Evolutionary conservation across 495 filamentous ascomycete species (phyloP).

Genomic region (Aspergillus bertholletiae): DNA sequence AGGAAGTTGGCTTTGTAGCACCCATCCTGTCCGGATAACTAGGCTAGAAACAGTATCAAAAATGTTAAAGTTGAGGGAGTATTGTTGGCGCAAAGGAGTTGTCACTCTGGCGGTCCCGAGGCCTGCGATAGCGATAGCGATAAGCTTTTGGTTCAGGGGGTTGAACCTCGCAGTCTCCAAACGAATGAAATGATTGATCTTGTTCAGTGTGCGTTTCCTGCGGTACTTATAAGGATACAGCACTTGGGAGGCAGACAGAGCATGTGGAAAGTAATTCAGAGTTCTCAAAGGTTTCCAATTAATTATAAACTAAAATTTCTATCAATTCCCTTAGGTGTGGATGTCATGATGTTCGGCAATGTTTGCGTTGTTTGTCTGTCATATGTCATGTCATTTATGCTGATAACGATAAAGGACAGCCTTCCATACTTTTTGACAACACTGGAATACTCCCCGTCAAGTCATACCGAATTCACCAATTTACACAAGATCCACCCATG

Average conservation of each 20-base stretch:
- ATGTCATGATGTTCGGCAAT: constrained; percentile 18
- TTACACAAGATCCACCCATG: constrained; percentile 23
- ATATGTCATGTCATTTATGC: background rate
- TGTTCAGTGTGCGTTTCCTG: background rate
- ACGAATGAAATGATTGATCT: no score
- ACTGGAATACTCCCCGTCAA: background rate
- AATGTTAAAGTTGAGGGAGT: no score
- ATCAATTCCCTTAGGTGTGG: no score
- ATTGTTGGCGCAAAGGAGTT: background rate
- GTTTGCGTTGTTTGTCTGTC: constrained; percentile 22
- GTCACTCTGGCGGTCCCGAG: background rate
- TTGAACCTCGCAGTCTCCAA: background rate
- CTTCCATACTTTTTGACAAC: no score
- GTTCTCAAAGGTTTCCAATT: background rate
- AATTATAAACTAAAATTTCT: no score
- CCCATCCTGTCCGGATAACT: background rate
- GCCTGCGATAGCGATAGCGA: background rate
- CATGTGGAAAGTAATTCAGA: background rate
- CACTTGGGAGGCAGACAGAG: background rate
- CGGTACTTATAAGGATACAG: background rate
- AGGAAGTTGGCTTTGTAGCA: background rate
- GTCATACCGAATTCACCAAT: background rate
- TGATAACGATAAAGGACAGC: constrained; percentile 10
- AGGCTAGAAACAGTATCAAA: background rate
- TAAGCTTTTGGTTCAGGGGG: background rate